Conservation (phyloP, 208 protist genomes). For the Trypanosoma scelopori region DNA sequence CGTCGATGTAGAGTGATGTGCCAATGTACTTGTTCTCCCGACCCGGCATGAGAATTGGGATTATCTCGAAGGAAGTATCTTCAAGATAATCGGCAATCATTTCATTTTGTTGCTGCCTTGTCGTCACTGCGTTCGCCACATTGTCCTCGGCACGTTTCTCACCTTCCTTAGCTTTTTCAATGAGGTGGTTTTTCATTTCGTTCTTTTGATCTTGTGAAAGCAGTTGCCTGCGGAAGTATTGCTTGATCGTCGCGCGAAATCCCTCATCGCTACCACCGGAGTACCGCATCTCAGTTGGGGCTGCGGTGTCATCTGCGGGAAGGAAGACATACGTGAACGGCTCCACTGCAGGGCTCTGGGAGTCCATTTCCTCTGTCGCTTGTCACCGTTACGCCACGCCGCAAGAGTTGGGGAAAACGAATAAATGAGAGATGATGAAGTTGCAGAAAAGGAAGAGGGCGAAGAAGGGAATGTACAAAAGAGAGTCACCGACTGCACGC, state of each 20-base stretch:
- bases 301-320: slow-evolving; percentile 44
- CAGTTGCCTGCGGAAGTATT: slow-evolving; percentile 65
- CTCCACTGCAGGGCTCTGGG: background rate
- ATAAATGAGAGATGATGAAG: no score
- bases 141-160: slow-evolving; percentile 13
- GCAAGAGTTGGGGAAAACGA: slow-evolving; percentile 11
- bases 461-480: slow-evolving; percentile 9
- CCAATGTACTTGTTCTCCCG: slow-evolving; percentile 71
- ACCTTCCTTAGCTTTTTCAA: slow-evolving; percentile 39
- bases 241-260: slow-evolving; percentile 54
- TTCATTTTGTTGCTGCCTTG: slow-evolving; percentile 45
- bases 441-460: slow-evolving; percentile 4
- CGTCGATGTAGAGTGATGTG: slow-evolving; percentile 89
- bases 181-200: slow-evolving; percentile 66
- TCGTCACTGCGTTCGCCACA: slow-evolving; percentile 7
- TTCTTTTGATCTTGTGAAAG: slow-evolving; percentile 72
- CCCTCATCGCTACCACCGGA: slow-evolving; percentile 63
- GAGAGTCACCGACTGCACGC: slow-evolving; percentile 4
- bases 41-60: slow-evolving; percentile 84
- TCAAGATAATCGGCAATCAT: slow-evolving; percentile 76
- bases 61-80: slow-evolving; percentile 80
- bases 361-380: slow-evolving; percentile 12
- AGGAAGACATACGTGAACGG: slow-evolving; percentile 81
- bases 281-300: slow-evolving; percentile 46
- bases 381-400: slow-evolving; percentile 7